Percentiles rank a stretch among this genome's conserved stretches.
These are phyloP conservation scores for Celoporthe dispersa DNA, from an alignment of 2,329 filamentous ascomycete species.

Conservation along the genomic window DNA sequence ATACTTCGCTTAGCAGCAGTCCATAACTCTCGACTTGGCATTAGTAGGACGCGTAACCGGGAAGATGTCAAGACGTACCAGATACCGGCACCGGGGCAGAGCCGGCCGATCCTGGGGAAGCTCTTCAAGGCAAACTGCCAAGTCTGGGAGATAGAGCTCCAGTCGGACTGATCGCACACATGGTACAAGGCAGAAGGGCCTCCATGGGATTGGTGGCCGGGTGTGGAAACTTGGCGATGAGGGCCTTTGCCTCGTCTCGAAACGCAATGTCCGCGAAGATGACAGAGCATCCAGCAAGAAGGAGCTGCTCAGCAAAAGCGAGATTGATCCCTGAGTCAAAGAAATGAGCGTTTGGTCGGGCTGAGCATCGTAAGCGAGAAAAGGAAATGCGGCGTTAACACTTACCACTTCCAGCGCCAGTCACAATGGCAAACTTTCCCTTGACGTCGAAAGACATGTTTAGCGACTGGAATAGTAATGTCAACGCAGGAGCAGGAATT, in stretches of 20 bases:
- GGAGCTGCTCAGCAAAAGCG: slow-evolving; percentile 31
- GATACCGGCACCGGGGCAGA: slow-evolving; percentile 31
- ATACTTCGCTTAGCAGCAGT: not conserved
- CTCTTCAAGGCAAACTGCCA: slow-evolving; percentile 28
- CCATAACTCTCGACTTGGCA: not conserved
- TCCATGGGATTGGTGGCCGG: slow-evolving; percentile 5
- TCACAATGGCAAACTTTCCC: slow-evolving; percentile 28
- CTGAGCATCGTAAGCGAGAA: not conserved
- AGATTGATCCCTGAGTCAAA: slow-evolving; percentile 33
- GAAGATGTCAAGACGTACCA: not conserved
- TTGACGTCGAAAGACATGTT: slow-evolving; percentile 29
- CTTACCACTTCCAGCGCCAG: slow-evolving; percentile 24
- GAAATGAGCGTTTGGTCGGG: not conserved
- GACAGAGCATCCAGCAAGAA: slow-evolving; percentile 36
- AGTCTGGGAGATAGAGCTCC: slow-evolving; percentile 36
- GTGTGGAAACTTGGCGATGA: slow-evolving; percentile 28
- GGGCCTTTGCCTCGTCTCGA: slow-evolving; percentile 33
- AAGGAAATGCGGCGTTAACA: not conserved
- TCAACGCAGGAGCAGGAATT: not conserved
- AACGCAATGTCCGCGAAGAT: slow-evolving; percentile 36
- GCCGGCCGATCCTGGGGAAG: slow-evolving; percentile 32
- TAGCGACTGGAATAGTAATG: not conserved
- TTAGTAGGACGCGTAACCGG: not conserved
- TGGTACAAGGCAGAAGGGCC: slow-evolving; percentile 23
- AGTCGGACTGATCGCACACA: slow-evolving; percentile 32